Conservation (phyloP, 1,139 yeast genomes). For the Geotrichum siamense region DNA sequence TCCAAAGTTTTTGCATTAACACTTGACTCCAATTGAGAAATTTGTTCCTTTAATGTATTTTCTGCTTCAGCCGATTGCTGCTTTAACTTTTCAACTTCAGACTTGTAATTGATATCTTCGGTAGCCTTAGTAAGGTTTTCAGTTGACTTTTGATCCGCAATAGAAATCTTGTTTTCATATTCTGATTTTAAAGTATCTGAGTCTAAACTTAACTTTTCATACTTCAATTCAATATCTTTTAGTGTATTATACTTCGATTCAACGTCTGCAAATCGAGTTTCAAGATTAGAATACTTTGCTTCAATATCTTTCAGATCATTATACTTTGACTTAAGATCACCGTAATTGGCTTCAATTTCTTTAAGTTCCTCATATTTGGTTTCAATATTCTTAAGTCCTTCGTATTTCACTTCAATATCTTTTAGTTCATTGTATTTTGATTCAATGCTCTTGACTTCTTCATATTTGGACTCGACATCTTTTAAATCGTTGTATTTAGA, state of each 20-base stretch:
- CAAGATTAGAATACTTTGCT: constrained; percentile 4
- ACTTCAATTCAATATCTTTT: constrained; percentile 12
- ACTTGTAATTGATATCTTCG: not conserved
- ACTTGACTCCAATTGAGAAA: not conserved
- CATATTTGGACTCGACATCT: constrained; percentile 19
- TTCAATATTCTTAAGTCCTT: constrained; percentile 21
- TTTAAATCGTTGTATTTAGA: constrained; percentile 20
- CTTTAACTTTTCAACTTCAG: not conserved
- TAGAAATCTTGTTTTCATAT: too few relatives aligned
- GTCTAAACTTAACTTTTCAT: too few relatives aligned
- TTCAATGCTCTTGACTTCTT: constrained; percentile 23
- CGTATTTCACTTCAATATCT: constrained; percentile 27
- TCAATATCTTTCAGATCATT: constrained; percentile 4
- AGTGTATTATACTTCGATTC: constrained; percentile 3
- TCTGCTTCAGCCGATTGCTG: not conserved
- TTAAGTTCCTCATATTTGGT: constrained; percentile 5
- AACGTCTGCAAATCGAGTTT: too few relatives aligned
- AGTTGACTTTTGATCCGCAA: too few relatives aligned
- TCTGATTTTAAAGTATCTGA: too few relatives aligned
- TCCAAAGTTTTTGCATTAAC: constrained; percentile 2
- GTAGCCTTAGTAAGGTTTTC: too few relatives aligned
- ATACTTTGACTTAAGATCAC: not conserved
- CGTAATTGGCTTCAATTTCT: constrained; percentile 2
- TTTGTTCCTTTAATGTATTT: not conserved
- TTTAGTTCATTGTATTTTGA: constrained; percentile 13